phyloP scores from a whole-genome alignment of 2,329 filamentous ascomycete genomes.

The Penicillium sp. region DNA sequence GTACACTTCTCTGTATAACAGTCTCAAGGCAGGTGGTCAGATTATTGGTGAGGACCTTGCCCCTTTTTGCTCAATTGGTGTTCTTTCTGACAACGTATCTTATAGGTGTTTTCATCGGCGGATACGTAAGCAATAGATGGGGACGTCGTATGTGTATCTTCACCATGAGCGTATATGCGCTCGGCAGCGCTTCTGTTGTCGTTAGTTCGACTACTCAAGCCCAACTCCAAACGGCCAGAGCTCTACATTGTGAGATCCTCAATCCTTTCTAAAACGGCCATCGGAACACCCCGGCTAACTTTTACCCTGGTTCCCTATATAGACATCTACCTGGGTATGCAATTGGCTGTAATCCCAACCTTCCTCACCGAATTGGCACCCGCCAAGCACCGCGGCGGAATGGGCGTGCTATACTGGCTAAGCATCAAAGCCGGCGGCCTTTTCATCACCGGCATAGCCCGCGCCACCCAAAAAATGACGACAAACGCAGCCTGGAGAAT shows the following conservation, averaged over 20 bases:
- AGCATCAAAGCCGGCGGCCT: constrained; percentile 23
- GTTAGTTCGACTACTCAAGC: constrained; percentile 10
- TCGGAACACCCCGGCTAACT: background rate
- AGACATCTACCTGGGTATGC: constrained; percentile 41
- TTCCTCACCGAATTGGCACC: constrained; percentile 28
- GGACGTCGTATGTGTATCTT: constrained; percentile 16
- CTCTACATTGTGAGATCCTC: constrained; percentile 7
- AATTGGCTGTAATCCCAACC: constrained; percentile 41
- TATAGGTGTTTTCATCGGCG: constrained; percentile 11
- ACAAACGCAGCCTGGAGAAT: constrained; percentile 35
- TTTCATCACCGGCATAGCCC: constrained; percentile 20
- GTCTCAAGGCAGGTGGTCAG: constrained; percentile 10
- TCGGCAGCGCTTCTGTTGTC: constrained; percentile 11
- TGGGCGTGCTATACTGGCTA: constrained; percentile 18
- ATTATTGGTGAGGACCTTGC: constrained; percentile 1
- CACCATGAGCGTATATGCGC: constrained; percentile 12
- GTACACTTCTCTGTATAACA: constrained; percentile 12
- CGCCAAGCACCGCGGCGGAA: constrained; percentile 14
- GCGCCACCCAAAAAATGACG: constrained; percentile 17
- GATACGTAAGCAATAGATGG: constrained; percentile 12
- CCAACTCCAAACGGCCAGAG: constrained; percentile 11
- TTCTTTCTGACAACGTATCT: background rate
- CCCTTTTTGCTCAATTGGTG: background rate
- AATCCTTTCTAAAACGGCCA: background rate
- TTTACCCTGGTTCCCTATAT: background rate